Base-by-base conservation (phyloP, 2,329 filamentous ascomycete species). In the Endoconidiophora laricicola region DNA sequence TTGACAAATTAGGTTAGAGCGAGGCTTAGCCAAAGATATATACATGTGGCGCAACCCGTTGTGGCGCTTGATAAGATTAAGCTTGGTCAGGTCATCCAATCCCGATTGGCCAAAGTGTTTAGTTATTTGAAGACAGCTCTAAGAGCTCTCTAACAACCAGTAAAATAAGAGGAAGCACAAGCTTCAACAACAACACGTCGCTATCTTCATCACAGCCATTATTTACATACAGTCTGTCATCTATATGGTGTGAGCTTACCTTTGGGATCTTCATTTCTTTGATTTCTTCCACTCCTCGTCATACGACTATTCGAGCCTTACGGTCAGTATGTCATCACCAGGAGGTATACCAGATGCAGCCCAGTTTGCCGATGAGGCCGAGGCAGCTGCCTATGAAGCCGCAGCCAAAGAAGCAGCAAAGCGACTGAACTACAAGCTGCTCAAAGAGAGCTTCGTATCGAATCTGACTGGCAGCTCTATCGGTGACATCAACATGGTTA, bases 361-460 rank as follows among this genome's bases (percentile, higher is more conserved):
- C 7, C 14, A 6, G 16, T 20, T 23, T 29, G 10, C 6, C 10
- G n/a, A 46, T 12, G 44, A 38, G 18, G 44, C 44, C 18, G 44
- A 46, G 44, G 33, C 33, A 12, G 12, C 26, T 37, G 44, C 24
- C 22, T 44, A 33, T 62, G 62, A 66, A 54, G 58, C 60, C 56
- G 45, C 61, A 33, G 64, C 65, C 14, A 42, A 53, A 20, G 47
- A 53, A 39, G 51, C 51, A 9, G 43, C 51, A 12, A 50, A 44
- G 26, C 20, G 52, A 81, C 73, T 65, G 38, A 55, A 16, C 44
- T 94, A 95, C 71, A 98, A 95, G 68, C 77, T 83, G 60, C 73
- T 83, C 57, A 98, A 98, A 69, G 88, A 94, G 70, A 86, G 86
- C 61, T 94, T 94, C 63, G 91, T 98, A 60, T 94, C 90, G 49